phyloP scores from a whole-genome alignment of 805 yeast species.

The Alloascoidea hylecoeti region DNA sequence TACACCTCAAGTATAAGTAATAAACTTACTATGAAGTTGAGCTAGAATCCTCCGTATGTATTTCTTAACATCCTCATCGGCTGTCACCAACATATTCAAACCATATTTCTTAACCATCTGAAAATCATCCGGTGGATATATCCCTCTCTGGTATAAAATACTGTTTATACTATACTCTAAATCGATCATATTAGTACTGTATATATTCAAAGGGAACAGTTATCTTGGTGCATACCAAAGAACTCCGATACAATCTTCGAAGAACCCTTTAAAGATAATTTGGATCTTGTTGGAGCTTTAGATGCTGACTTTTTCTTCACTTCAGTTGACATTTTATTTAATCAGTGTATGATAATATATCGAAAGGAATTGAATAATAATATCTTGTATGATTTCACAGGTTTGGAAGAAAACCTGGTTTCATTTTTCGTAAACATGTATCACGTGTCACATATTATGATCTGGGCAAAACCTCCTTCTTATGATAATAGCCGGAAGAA shows the following conservation, averaged over 20 bases:
- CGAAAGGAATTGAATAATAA: background rate
- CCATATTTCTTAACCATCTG: slow-evolving; percentile 68
- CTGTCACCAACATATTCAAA: slow-evolving; percentile 53
- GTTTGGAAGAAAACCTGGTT: too few relatives aligned
- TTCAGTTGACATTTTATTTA: slow-evolving; percentile 4
- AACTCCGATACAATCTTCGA: slow-evolving; percentile 71
- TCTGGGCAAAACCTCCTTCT: too few relatives aligned
- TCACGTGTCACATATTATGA: too few relatives aligned
- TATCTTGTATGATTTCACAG: too few relatives aligned
- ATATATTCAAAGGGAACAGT: background rate
- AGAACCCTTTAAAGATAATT: slow-evolving; percentile 61
- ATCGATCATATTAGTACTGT: background rate
- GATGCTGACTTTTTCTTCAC: slow-evolving; percentile 1
- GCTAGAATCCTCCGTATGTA: slow-evolving; percentile 55
- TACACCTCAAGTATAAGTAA: background rate
- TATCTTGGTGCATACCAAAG: slow-evolving; percentile 28
- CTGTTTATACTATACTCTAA: slow-evolving; percentile 61
- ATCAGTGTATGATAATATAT: too few relatives aligned
- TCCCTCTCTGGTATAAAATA: slow-evolving; percentile 78
- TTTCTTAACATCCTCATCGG: slow-evolving; percentile 59
- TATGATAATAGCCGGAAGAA: too few relatives aligned
- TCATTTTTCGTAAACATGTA: too few relatives aligned
- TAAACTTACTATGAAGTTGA: slow-evolving; percentile 37
- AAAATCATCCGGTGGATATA: slow-evolving; percentile 82
- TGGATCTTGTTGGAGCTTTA: slow-evolving; percentile 24